Evolutionary conservation across 2,329 filamentous ascomycete species (phyloP).

Genomic region (Cladophialophora bantiana): DNA sequence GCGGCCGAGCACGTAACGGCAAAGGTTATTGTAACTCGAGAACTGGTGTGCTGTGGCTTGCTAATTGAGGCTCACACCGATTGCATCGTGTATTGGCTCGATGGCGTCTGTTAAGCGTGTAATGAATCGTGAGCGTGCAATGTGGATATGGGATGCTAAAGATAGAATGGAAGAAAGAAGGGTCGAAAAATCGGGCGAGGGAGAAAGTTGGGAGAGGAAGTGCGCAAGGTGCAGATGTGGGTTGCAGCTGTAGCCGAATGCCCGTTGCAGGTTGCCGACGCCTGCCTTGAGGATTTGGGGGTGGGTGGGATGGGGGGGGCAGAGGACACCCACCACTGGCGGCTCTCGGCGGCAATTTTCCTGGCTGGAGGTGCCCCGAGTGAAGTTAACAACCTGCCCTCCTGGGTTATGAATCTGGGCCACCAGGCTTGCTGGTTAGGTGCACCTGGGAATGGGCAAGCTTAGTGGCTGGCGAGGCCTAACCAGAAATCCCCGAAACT

Average conservation of each 20-base stretch:
- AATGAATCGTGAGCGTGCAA: conserved; percentile 27
- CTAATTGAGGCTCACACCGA: conserved; percentile 21
- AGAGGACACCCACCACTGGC: conserved; percentile 9
- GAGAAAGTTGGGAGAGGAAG: conserved; percentile 26
- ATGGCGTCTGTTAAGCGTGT: conserved; percentile 28
- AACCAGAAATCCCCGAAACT: conserved; percentile 3
- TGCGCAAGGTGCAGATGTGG: conserved; percentile 3
- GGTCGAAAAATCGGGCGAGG: conserved; percentile 20
- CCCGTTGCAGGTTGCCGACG: conserved; percentile 2
- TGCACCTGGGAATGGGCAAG: background rate
- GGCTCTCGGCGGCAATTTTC: conserved; percentile 14
- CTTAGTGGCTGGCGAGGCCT: background rate
- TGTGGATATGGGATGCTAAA: conserved; percentile 40
- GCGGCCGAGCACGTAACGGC: conserved; percentile 9
- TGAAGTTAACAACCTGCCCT: background rate
- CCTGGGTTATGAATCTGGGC: background rate
- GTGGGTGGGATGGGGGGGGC: no score
- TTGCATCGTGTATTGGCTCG: conserved; percentile 21
- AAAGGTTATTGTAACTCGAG: conserved; percentile 12
- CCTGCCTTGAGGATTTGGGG: background rate
- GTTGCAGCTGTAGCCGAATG: conserved; percentile 3
- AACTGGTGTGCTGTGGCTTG: conserved; percentile 24
- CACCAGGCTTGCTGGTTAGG: background rate
- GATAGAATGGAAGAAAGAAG: conserved; percentile 39
- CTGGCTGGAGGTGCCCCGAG: background rate